Conservation (phyloP, 2,329 filamentous ascomycete genomes). For the Epichloe bromicola region DNA sequence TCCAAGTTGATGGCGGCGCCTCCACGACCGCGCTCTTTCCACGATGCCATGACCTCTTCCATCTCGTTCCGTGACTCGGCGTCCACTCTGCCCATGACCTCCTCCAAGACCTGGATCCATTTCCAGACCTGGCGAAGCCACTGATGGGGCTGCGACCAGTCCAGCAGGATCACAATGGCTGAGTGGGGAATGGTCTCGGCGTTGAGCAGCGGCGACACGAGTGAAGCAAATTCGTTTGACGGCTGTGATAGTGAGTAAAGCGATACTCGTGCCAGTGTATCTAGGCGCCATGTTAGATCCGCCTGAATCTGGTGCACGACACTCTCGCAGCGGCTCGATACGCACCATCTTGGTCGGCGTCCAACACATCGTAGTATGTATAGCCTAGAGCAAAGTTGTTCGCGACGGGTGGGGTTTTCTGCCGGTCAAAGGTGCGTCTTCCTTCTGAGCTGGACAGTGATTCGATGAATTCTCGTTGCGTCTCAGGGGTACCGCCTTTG, state of each 20-base stretch:
- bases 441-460: constrained; percentile 41
- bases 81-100: constrained; percentile 60
- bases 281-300: constrained; percentile 32
- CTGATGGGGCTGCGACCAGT: constrained; percentile 87
- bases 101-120: constrained; percentile 77
- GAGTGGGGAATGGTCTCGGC: constrained; percentile 75
- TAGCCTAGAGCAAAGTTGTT: constrained; percentile 90
- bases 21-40: constrained; percentile 63
- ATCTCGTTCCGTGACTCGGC: constrained; percentile 68
- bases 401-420: constrained; percentile 63
- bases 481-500: constrained; percentile 65
- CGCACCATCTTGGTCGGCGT: constrained; percentile 82
- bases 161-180: constrained; percentile 78
- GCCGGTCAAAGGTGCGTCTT: constrained; percentile 39
- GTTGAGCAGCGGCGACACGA: constrained; percentile 74
- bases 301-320: background rate
- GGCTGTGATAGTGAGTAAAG: constrained; percentile 81
- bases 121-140: constrained; percentile 82
- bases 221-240: constrained; percentile 66
- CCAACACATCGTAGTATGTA: constrained; percentile 87
- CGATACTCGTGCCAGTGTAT: constrained; percentile 80
- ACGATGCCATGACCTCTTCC: constrained; percentile 72
- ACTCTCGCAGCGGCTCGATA: constrained; percentile 1
- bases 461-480: constrained; percentile 74
- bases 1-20: constrained; percentile 50